Percentiles rank a stretch among this genome's conserved stretches.
Conservation (phyloP, 805 yeast genomes). For the Candida argentea region DNA sequence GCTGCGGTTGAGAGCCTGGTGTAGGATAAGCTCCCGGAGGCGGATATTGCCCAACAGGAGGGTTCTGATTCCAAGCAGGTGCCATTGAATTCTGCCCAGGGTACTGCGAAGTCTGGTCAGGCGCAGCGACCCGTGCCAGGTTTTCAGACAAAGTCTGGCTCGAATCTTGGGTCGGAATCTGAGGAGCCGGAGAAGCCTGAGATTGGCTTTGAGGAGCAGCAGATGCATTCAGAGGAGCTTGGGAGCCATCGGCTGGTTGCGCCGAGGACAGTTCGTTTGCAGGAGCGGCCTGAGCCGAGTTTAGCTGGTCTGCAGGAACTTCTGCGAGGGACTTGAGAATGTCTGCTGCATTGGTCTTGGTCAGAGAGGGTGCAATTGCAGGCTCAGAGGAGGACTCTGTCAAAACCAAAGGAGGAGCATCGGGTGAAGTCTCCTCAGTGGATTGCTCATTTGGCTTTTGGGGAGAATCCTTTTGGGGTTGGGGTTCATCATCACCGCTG, state of each 20-base stretch:
- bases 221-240: neutral
- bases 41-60: slow-evolving; percentile 2
- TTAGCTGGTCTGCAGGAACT: slow-evolving; percentile 3
- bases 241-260: slow-evolving; percentile 4
- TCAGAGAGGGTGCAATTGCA: neutral
- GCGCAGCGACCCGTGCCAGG: no score
- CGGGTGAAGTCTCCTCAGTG: slow-evolving; percentile 1
- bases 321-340: neutral
- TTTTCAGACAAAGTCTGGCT: no score
- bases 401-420: slow-evolving; percentile 1
- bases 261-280: slow-evolving; percentile 1
- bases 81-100: no score
- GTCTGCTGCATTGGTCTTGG: slow-evolving; percentile 1
- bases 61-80: no score
- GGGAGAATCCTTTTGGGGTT: slow-evolving; percentile 3
- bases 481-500: no score
- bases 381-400: neutral
- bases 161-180: no score
- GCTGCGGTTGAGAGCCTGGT: slow-evolving; percentile 8
- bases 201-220: slow-evolving; percentile 4
- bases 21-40: slow-evolving; percentile 5
- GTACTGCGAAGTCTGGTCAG: no score
- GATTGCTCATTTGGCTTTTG: slow-evolving; percentile 5
- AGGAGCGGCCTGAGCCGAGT: slow-evolving; percentile 3
- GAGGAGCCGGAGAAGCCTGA: no score